Conservation (phyloP, 257 asterid genomes). For the Solanum infundibuliforme region DNA sequence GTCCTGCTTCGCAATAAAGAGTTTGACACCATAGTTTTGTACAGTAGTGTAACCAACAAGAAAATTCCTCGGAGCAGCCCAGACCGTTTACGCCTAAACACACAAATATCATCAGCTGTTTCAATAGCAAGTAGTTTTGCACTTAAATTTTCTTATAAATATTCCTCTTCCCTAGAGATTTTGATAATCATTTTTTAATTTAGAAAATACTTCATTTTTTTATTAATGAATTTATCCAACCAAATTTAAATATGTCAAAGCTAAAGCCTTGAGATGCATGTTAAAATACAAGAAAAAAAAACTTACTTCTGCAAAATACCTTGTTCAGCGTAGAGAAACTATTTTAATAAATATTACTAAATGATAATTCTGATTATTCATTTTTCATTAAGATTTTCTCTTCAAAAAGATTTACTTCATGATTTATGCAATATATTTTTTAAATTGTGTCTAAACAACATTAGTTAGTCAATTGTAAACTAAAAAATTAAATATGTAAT, state of each 20-base stretch:
- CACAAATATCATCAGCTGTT: no score
- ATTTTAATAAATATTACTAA: not conserved
- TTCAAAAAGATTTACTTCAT: no score
- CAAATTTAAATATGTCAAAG: not conserved
- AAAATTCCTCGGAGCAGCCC: no score
- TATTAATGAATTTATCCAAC: not conserved
- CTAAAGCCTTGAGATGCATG: not conserved
- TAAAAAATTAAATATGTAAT: not conserved
- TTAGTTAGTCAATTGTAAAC: not conserved
- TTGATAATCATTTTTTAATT: not conserved
- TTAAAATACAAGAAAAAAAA: not conserved
- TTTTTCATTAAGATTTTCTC: not conserved
- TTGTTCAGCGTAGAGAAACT: not conserved
- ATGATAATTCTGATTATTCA: not conserved
- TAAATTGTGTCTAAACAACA: not conserved
- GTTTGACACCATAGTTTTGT: no score
- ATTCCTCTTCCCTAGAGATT: not conserved
- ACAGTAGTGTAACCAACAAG: no score
- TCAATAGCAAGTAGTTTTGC: no score
- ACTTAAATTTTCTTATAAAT: not conserved
- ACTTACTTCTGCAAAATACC: not conserved
- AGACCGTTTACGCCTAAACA: no score
- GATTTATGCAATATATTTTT: no score
- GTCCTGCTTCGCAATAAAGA: no score
- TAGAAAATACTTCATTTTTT: not conserved